Evolutionary conservation across 192 early-diverging fungal genomes (phyloP).

Genomic region (Obelidium mucronatum): DNA sequence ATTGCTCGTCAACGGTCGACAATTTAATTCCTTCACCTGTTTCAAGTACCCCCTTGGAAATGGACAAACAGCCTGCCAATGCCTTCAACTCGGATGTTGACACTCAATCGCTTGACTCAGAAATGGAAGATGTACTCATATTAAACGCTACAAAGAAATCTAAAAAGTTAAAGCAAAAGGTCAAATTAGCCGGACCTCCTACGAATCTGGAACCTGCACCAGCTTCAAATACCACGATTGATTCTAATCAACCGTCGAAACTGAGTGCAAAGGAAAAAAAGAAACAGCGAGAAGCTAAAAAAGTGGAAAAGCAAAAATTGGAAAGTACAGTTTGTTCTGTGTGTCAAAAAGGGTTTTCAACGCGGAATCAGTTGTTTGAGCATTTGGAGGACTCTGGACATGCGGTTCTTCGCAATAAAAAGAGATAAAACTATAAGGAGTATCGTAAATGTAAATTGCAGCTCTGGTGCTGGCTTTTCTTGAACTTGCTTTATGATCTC

Average conservation of each 20-base stretch:
- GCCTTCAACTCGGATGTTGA: neutral
- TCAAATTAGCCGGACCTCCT: neutral
- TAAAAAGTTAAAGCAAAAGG: neutral
- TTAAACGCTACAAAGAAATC: neutral
- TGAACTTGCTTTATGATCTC: no score
- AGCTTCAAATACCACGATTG: neutral
- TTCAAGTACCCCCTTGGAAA: no score
- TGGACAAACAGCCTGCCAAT: neutral
- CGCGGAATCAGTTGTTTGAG: conserved; percentile 85
- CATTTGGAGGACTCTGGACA: conserved; percentile 91
- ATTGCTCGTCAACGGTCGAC: no score
- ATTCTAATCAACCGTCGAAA: neutral
- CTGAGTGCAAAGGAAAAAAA: conserved; percentile 42
- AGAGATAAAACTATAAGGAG: no score
- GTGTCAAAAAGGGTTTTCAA: conserved; percentile 73
- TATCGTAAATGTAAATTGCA: no score
- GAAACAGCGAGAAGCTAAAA: conserved; percentile 32
- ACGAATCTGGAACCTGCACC: neutral
- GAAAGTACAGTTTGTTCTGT: conserved; percentile 76
- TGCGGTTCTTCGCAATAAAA: no score
- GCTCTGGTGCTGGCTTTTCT: no score
- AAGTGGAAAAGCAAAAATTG: conserved; percentile 19
- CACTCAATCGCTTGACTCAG: neutral
- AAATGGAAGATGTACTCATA: conserved; percentile 4
- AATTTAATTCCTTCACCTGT: no score